Conservation (phyloP, 2,329 filamentous ascomycete species). For the Trichoderma semiorbis region DNA sequence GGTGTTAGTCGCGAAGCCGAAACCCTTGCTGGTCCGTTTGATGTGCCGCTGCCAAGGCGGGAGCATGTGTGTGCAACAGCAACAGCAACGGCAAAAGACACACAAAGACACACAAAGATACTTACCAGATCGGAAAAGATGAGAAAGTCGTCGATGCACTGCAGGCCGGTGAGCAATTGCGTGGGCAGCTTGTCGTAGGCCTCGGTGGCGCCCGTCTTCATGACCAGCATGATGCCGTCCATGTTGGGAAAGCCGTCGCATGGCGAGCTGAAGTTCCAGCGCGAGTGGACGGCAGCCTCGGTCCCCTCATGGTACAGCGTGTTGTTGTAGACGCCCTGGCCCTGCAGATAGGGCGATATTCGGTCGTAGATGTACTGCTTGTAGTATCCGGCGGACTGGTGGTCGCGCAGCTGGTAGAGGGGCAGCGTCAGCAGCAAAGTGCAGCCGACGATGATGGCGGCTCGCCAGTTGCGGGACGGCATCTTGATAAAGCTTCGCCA, state of each 20-base stretch:
- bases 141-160: slow-evolving; percentile 52
- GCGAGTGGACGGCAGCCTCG: slow-evolving; percentile 31
- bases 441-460: slow-evolving; percentile 27
- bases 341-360: slow-evolving; percentile 30
- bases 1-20: slow-evolving; percentile 1
- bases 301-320: slow-evolving; percentile 38
- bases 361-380: slow-evolving; percentile 30
- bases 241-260: slow-evolving; percentile 43
- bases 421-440: slow-evolving; percentile 30
- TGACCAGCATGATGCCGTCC: slow-evolving; percentile 47
- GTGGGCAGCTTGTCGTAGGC: slow-evolving; percentile 52
- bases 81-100: background rate
- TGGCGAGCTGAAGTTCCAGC: slow-evolving; percentile 35
- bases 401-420: slow-evolving; percentile 31
- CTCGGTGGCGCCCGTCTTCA: slow-evolving; percentile 59
- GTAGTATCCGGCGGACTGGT: slow-evolving; percentile 25
- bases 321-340: slow-evolving; percentile 35
- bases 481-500: slow-evolving; percentile 19
- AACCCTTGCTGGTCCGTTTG: background rate
- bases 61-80: background rate
- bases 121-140: slow-evolving; percentile 53
- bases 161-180: slow-evolving; percentile 52
- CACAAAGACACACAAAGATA: background rate
- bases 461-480: slow-evolving; percentile 28
- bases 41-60: slow-evolving; percentile 7